Evolutionary conservation across 495 filamentous ascomycete species (phyloP).

Genomic region (Xylaria palmicola): DNA sequence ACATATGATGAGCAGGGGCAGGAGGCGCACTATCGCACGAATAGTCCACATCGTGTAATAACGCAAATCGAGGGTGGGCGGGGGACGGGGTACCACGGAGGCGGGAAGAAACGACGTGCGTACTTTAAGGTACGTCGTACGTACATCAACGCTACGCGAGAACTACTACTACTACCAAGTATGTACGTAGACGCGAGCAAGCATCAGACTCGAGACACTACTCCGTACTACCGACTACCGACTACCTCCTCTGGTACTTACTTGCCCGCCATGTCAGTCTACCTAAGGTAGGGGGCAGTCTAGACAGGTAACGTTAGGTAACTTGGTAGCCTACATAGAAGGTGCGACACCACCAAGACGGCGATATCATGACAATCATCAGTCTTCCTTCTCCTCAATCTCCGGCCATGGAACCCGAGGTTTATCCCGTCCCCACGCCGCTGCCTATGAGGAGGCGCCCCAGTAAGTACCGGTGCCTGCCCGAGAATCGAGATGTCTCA

Average conservation of each 20-base stretch:
- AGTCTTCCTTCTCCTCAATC: neutral
- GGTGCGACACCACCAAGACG: too few relatives aligned
- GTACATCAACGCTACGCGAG: neutral
- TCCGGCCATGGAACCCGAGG: neutral
- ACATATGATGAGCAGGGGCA: neutral
- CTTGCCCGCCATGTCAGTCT: too few relatives aligned
- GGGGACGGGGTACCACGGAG: neutral
- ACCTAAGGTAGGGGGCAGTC: too few relatives aligned
- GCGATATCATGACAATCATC: neutral
- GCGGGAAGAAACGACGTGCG: neutral
- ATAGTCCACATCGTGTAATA: conserved; percentile 2
- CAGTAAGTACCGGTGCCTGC: too few relatives aligned
- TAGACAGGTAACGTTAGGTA: too few relatives aligned
- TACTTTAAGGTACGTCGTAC: too few relatives aligned
- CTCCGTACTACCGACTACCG: too few relatives aligned
- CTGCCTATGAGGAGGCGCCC: neutral
- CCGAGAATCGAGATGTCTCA: too few relatives aligned
- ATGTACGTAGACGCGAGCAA: neutral
- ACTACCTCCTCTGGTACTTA: too few relatives aligned
- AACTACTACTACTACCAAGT: neutral
- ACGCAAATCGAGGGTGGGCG: neutral
- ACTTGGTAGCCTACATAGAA: too few relatives aligned
- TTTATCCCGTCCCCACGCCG: neutral
- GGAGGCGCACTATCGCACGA: neutral
- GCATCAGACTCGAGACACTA: too few relatives aligned